Evolutionary conservation across 176 grass and related monocot species (phyloP).

Genomic region (Areca catechu): DNA sequence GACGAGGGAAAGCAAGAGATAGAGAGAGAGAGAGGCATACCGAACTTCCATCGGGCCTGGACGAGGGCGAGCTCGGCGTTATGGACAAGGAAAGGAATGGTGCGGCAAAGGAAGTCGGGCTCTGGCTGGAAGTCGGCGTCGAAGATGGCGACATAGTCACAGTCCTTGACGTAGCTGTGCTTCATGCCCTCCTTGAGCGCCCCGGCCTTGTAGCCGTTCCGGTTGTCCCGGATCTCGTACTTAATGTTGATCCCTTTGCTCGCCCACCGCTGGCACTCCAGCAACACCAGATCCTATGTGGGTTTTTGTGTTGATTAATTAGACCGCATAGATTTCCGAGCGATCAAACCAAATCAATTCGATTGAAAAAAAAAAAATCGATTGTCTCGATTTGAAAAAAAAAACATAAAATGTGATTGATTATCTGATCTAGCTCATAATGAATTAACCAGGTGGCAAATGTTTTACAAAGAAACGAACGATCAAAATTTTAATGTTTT

Average conservation of each 20-base stretch:
- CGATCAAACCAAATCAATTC: too few relatives aligned
- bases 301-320: too few relatives aligned
- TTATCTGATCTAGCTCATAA: too few relatives aligned
- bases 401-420: too few relatives aligned
- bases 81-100: constrained; percentile 75
- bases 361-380: too few relatives aligned
- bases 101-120: constrained; percentile 47
- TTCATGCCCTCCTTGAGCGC: constrained; percentile 84
- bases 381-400: too few relatives aligned
- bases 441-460: too few relatives aligned
- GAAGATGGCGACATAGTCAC: constrained; percentile 73
- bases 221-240: constrained; percentile 70
- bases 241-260: constrained; percentile 73
- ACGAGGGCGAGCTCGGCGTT: constrained; percentile 76
- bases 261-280: constrained; percentile 57
- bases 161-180: constrained; percentile 55
- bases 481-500: too few relatives aligned
- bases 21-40: constrained; percentile 25
- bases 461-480: too few relatives aligned
- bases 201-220: constrained; percentile 90
- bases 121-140: constrained; percentile 96
- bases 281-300: constrained; percentile 49
- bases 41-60: constrained; percentile 74
- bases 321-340: too few relatives aligned
- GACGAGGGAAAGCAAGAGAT: too few relatives aligned